Evolutionary conservation across 371 early-diverging fungal species (phyloP), one percentile per base, ranked within the genome.

Genomic region (Apophysomyces ossiformis): DNA sequence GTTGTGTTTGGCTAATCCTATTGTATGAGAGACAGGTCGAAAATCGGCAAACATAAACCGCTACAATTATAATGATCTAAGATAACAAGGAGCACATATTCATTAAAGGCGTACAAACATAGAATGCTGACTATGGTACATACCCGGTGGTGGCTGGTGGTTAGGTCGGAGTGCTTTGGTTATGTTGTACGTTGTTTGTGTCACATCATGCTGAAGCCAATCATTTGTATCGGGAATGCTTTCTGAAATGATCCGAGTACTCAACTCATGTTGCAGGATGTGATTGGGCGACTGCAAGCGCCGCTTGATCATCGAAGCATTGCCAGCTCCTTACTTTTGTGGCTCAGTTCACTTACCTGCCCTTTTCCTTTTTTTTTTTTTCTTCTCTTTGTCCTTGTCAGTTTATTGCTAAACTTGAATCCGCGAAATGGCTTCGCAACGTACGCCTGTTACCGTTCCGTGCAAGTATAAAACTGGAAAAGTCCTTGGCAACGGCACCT

Each of bases 401-500:
- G 18, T 2, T 21, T 11, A 21, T 50, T 41, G 13, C 41, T 41
- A 41, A 13, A 11, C 41, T 26, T 41, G 41, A 41, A 41, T 50
- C 54, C 16, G 21, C 54, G 21, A 50, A 21, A 69, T 71, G 71
- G 36, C 61, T 61, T 57, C 70, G 41, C 71, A 54, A 54, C 69
- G 69, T 63, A 35, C 65, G 6, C 78, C 81, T 59, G 69, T 73
- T n/a, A 79, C 79, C 36, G 88, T 86, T 64, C 88, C 88, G 56
- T 88, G 89, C 75, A 85, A 87, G 71, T 90, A 90, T 69, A 87
- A 86, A 66, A 89, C 90, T 12, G 90, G 90, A 57, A 77, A 78
- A 61, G 82, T 83, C 12, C 81, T 90, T 39, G 90, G 90, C 4
- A 85, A 87, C 68, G 90, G 90, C 54, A 90, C 88, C 47, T 90